Conservation (phyloP, 1,284 basidiomycete species). For the Ustilago hordei region DNA sequence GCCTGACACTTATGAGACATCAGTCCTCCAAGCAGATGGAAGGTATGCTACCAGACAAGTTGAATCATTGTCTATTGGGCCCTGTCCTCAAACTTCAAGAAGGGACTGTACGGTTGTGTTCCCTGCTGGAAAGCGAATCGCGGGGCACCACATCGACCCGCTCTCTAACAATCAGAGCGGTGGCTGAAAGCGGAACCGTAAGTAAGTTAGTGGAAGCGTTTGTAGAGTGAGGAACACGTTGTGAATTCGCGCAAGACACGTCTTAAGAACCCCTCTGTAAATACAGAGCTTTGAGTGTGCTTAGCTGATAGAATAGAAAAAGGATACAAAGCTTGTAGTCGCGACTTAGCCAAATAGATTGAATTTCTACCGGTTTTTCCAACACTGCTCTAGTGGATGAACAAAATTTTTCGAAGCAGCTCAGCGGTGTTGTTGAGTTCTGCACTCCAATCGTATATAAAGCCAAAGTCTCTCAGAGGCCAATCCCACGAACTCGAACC, state of each 20-base stretch:
- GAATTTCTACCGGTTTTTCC: neutral
- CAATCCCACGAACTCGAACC: constrained; percentile 33
- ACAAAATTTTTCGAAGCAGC: constrained; percentile 20
- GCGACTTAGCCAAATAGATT: constrained; percentile 25
- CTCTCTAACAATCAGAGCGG: too few relatives aligned
- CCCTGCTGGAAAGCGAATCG: neutral
- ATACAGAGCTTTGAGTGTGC: constrained; percentile 5
- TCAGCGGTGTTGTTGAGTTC: constrained; percentile 15
- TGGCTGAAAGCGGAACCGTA: neutral
- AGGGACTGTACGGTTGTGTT: too few relatives aligned
- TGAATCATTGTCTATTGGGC: too few relatives aligned
- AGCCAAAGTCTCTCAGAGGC: constrained; percentile 15
- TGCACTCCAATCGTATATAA: constrained; percentile 32
- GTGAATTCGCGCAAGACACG: constrained; percentile 29
- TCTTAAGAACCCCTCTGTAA: neutral
- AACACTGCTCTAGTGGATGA: constrained; percentile 26
- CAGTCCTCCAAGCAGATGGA: too few relatives aligned
- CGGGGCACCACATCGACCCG: neutral
- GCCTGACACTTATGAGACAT: too few relatives aligned
- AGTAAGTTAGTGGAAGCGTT: neutral
- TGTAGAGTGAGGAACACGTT: neutral
- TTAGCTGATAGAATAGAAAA: neutral
- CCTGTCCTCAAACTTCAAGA: too few relatives aligned
- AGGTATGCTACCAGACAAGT: too few relatives aligned
- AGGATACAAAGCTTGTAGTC: constrained; percentile 19